A percentile compares a stretch with the other conserved stretches of the same genome.
These are phyloP conservation scores for Aspergillus sp. DNA, from an alignment of 2,329 filamentous ascomycete genomes.

Conservation along the genomic window DNA sequence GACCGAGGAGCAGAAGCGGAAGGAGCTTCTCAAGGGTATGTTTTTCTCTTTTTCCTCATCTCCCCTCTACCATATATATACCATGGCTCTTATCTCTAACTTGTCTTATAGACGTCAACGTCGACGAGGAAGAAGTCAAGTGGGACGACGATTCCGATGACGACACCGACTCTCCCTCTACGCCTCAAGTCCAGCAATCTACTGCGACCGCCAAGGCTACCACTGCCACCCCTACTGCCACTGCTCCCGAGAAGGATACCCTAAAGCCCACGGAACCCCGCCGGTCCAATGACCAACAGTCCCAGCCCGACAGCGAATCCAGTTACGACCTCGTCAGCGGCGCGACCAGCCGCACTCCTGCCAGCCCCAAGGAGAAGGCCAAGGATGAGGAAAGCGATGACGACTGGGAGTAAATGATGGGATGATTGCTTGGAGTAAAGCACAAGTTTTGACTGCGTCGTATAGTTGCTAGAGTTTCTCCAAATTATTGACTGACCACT, in stretches of 20 bases:
- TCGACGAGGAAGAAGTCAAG: slow-evolving; percentile 67
- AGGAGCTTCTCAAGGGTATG: slow-evolving; percentile 87
- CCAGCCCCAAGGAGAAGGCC: slow-evolving; percentile 58
- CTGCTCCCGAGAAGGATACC: slow-evolving; percentile 41
- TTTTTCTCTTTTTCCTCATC: slow-evolving; percentile 14
- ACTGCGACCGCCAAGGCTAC: slow-evolving; percentile 17
- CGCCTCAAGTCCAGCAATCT: slow-evolving; percentile 40
- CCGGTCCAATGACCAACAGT: slow-evolving; percentile 81
- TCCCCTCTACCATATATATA: slow-evolving; percentile 8
- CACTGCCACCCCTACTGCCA: slow-evolving; percentile 32
- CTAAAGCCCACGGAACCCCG: slow-evolving; percentile 68
- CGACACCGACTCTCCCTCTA: slow-evolving; percentile 48
- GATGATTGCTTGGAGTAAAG: no score
- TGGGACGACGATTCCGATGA: slow-evolving; percentile 73
- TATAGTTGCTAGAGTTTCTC: background rate
- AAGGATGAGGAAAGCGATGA: slow-evolving; percentile 65
- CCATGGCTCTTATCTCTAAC: slow-evolving; percentile 9
- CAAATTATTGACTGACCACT: slow-evolving; percentile 14
- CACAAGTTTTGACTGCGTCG: background rate
- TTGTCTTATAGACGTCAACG: slow-evolving; percentile 39
- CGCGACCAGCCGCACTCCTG: slow-evolving; percentile 74
- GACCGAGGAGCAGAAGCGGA: slow-evolving; percentile 83
- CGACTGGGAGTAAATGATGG: slow-evolving; percentile 68
- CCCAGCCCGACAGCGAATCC: slow-evolving; percentile 87
- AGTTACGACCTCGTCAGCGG: slow-evolving; percentile 94